Conservation (phyloP, 805 yeast species). For the Cyberlindnera suaveolens region DNA sequence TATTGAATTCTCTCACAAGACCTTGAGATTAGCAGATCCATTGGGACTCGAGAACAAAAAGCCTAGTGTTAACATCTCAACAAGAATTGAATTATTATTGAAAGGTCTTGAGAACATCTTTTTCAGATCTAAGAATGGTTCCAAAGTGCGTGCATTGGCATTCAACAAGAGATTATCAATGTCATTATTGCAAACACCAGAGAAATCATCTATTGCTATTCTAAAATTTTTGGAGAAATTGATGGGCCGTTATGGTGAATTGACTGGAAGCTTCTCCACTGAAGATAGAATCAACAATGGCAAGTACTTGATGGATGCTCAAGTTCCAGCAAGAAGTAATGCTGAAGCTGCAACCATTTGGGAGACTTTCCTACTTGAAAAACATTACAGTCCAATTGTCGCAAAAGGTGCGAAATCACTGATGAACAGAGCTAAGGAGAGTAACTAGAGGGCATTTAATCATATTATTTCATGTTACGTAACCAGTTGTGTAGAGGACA, state of each 20-base stretch:
- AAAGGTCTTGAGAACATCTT: slow-evolving; percentile 76
- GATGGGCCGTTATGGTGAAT: slow-evolving; percentile 60
- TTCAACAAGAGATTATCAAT: slow-evolving; percentile 77
- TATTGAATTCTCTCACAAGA: slow-evolving; percentile 77
- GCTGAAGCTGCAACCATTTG: slow-evolving; percentile 86
- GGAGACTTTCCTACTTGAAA: slow-evolving; percentile 75
- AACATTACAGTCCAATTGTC: slow-evolving; percentile 82
- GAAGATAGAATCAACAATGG: slow-evolving; percentile 89
- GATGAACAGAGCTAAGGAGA: slow-evolving; percentile 12
- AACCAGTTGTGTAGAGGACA: no score
- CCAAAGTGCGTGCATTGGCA: slow-evolving; percentile 63
- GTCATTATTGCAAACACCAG: slow-evolving; percentile 71
- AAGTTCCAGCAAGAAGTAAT: slow-evolving; percentile 69
- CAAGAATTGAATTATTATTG: slow-evolving; percentile 79
- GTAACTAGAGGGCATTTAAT: not conserved
- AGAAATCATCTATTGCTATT: slow-evolving; percentile 74
- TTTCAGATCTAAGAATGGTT: slow-evolving; percentile 66
- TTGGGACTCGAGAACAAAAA: slow-evolving; percentile 39
- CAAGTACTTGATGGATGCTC: slow-evolving; percentile 55
- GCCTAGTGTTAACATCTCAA: slow-evolving; percentile 79
- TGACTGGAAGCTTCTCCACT: slow-evolving; percentile 74
- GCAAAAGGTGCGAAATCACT: slow-evolving; percentile 52
- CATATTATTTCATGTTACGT: no score
- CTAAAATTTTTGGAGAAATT: slow-evolving; percentile 75
- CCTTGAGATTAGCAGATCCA: slow-evolving; percentile 79